Percentiles rank a stretch among this genome's conserved stretches.
phyloP scores from a whole-genome alignment of 495 filamentous ascomycete species.

The Aspergillus sclerotioniger region DNA sequence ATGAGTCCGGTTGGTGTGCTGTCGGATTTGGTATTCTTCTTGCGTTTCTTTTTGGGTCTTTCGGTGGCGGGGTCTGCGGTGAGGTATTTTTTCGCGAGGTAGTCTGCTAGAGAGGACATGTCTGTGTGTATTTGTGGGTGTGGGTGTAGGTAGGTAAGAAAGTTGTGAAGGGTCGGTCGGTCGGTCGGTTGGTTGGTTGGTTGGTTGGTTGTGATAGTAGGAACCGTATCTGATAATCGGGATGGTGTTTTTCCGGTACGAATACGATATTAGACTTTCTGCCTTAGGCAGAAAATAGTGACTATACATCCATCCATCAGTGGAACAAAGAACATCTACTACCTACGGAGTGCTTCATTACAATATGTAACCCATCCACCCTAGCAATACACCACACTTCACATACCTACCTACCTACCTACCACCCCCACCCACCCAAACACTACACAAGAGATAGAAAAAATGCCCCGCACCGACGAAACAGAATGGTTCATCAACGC shows the following conservation, averaged over 20 bases:
- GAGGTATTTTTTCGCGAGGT: slow-evolving; percentile 94
- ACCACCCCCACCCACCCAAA: neutral
- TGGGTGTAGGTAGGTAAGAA: neutral
- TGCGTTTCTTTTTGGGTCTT: slow-evolving; percentile 71
- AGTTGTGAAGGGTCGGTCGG: neutral
- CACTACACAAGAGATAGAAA: no score
- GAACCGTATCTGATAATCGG: no score
- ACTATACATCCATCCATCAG: no score
- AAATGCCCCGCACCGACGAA: slow-evolving; percentile 78
- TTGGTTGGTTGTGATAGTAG: neutral
- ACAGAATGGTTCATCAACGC: slow-evolving; percentile 79
- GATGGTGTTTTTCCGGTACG: no score
- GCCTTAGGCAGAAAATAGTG: no score
- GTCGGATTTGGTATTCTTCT: slow-evolving; percentile 73
- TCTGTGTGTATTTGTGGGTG: slow-evolving; percentile 5
- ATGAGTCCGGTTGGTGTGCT: slow-evolving; percentile 63
- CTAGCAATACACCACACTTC: neutral
- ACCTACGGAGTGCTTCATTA: neutral
- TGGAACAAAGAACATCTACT: neutral
- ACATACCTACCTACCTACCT: no score
- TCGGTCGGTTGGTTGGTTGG: neutral
- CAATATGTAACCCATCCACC: neutral
- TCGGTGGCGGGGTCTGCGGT: slow-evolving; percentile 61
- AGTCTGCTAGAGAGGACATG: slow-evolving; percentile 65
- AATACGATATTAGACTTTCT: no score